Evolutionary conservation across 345 rosid genomes (phyloP), one percentile per base, ranked within the genome.

Genomic region (Rhizophora apiculata): DNA sequence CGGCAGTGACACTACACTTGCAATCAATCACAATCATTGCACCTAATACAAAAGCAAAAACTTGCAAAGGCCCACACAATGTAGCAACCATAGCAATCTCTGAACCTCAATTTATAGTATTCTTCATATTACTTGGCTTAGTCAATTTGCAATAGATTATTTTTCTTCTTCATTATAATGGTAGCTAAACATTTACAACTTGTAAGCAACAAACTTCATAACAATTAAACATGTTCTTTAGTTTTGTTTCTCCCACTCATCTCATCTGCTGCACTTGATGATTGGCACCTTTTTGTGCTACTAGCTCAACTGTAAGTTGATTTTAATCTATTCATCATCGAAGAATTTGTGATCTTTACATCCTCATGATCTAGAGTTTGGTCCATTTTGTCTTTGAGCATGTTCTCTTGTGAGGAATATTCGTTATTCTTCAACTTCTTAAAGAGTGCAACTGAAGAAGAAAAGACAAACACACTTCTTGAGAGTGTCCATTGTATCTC

Each of bases 401-500:
- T 60, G 64, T 79, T 82, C 62, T 78, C 80, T 36, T 63, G 78
- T 10, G 85, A 20, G 21, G 65, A 70, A 72, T 80, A 31, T 52
- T 67, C 24, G 24, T 24, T 85, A 75, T 59, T 13, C 56, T 78
- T 76, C 74, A 85, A 66, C 78, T 89, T 87, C 58, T 81, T 78
- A 60, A 89, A 84, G 29, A 87, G 80, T 70, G 90, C 92, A 80
- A 88, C 90, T 34, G 92, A 89, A 64, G 90, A 87, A 61, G 92
- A 87, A 78, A 89, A 87, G 63, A 85, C 89, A n/a, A 88, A 84
- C 46, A 82, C 89, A 30, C 83, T 84, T 83, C 90, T 87, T 72
- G 92, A 84, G 24, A 85, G 83, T 69, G 24, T 79, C 81, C 85
- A 82, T 71, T 85, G 92, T 64, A 89, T 63, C 37, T 81, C 74